Conservation (phyloP, 306 rosid genomes). For the Dryas octopetala region DNA sequence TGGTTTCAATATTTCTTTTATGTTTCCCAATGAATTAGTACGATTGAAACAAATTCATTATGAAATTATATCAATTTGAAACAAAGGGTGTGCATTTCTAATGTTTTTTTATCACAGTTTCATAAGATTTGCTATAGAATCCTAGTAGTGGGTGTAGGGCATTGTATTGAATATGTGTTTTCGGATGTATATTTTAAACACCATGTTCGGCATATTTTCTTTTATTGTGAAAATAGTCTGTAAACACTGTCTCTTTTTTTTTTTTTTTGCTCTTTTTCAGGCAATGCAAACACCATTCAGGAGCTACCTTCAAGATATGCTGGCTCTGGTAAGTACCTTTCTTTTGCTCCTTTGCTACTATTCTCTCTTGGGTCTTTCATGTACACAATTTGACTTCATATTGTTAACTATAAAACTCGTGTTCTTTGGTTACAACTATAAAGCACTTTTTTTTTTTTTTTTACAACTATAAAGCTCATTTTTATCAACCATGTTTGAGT, state of each 20-base stretch:
- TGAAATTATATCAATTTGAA: neutral
- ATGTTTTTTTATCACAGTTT: neutral
- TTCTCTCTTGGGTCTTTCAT: neutral
- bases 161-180: neutral
- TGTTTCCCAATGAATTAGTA: neutral
- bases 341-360: neutral
- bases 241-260: neutral
- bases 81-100: neutral
- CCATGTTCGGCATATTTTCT: neutral
- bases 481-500: neutral
- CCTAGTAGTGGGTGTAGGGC: no score
- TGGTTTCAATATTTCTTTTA: neutral
- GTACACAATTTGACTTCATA: neutral
- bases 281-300: slow-evolving; percentile 95
- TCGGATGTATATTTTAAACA: neutral
- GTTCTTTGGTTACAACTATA: no score
- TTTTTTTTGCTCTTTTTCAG: slow-evolving; percentile 37
- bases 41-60: neutral
- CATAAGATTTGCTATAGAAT: no score
- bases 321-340: slow-evolving; percentile 54
- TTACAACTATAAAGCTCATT: neutral
- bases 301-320: slow-evolving; percentile 89
- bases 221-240: neutral
- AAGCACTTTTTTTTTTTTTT: no score
- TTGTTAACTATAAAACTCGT: neutral